These are phyloP conservation scores for Spatholobus suberectus DNA, from an alignment of 306 rosid species.

Conservation along the genomic window DNA sequence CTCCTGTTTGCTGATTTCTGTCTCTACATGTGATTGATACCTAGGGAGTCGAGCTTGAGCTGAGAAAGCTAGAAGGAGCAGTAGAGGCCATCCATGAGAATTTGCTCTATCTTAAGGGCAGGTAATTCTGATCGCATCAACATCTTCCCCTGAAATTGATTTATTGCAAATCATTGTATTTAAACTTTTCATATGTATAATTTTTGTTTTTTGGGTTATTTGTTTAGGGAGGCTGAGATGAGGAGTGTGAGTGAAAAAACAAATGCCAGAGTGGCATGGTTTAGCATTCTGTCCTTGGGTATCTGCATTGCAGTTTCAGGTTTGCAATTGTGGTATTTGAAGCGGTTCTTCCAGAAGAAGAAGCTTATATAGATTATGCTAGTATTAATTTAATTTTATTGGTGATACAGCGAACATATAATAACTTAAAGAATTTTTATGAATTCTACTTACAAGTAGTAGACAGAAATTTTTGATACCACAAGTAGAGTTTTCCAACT, in stretches of 20 bases:
- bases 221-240: constrained; percentile 83
- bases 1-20: constrained; percentile 7
- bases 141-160: not conserved
- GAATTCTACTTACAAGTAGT: constrained; percentile 27
- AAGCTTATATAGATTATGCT: constrained; percentile 68
- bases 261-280: constrained; percentile 82
- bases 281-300: constrained; percentile 74
- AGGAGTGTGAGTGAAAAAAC: constrained; percentile 84
- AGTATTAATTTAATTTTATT: constrained; percentile 29
- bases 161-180: not conserved
- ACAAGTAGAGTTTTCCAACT: constrained; percentile 28
- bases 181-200: not conserved
- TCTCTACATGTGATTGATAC: constrained; percentile 21
- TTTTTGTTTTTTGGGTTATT: not conserved
- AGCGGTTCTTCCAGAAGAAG: constrained; percentile 92
- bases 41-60: constrained; percentile 94
- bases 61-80: constrained; percentile 88
- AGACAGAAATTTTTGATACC: constrained; percentile 44
- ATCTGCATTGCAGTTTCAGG: constrained; percentile 77
- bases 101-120: constrained; percentile 75
- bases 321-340: constrained; percentile 83
- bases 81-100: constrained; percentile 92
- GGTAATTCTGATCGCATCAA: constrained; percentile 50
- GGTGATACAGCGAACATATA: constrained; percentile 23
- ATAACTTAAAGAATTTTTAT: not conserved